Conservation (phyloP, 2,329 filamentous ascomycete genomes). For the Pyrenochaeta sp. region DNA sequence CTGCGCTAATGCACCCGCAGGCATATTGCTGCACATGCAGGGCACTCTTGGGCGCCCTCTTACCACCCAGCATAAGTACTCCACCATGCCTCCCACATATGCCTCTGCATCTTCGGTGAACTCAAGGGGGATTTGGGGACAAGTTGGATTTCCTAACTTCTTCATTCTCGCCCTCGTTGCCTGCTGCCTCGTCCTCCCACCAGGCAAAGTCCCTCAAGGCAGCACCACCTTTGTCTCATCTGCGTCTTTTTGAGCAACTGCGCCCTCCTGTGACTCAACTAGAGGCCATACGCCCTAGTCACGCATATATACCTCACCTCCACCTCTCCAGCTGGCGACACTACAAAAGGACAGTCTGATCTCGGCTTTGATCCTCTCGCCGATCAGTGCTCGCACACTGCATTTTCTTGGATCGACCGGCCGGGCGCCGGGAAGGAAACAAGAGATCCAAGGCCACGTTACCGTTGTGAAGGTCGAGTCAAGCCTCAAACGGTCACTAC, state of each 20-base stretch:
- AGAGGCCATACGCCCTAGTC: conserved; percentile 35
- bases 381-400: conserved; percentile 25
- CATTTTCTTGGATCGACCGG: conserved; percentile 37
- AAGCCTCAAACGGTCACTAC: conserved; percentile 30
- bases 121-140: conserved; percentile 28
- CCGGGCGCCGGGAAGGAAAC: conserved; percentile 36
- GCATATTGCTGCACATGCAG: conserved; percentile 30
- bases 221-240: conserved; percentile 39
- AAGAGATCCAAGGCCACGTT: conserved; percentile 22
- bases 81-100: conserved; percentile 29
- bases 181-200: conserved; percentile 19
- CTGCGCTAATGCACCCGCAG: conserved; percentile 39
- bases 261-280: conserved; percentile 40
- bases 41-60: conserved; percentile 15
- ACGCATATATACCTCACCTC: conserved; percentile 38
- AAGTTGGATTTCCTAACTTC: conserved; percentile 14
- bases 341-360: conserved; percentile 24
- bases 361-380: conserved; percentile 14
- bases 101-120: conserved; percentile 23
- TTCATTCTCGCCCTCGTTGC: conserved; percentile 14
- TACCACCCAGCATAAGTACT: conserved; percentile 40
- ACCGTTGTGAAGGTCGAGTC: conserved; percentile 35
- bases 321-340: conserved; percentile 20
- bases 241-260: conserved; percentile 25
- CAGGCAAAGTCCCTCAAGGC: conserved; percentile 40